Conservation (phyloP, 164 flowering plant species). For the Annona cherimola region DNA sequence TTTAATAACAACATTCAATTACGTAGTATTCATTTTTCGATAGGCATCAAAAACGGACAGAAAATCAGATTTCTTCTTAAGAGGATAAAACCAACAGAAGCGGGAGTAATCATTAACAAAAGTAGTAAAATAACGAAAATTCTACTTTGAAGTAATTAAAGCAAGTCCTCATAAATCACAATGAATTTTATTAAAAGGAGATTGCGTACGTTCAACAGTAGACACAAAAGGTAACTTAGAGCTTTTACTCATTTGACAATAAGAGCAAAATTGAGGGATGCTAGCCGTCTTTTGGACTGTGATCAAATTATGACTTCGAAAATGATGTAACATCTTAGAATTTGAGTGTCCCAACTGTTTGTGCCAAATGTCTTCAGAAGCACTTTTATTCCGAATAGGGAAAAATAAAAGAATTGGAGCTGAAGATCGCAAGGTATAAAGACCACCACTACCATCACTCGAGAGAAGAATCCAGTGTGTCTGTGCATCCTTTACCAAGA, state of each 20-base stretch:
- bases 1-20: background rate
- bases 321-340: background rate
- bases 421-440: too few species aligned
- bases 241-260: background rate
- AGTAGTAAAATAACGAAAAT: background rate
- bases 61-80: background rate
- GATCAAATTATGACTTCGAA: background rate
- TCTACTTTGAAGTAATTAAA: background rate
- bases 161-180: conserved; percentile 5
- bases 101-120: background rate
- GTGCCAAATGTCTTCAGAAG: conserved; percentile 5
- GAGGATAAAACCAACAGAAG: background rate
- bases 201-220: too few species aligned
- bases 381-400: too few species aligned
- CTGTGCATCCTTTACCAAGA: background rate
- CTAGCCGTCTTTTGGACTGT: background rate
- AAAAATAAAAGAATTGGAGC: too few species aligned
- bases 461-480: background rate
- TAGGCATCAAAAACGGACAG: background rate
- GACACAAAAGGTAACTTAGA: background rate
- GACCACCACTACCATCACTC: background rate
- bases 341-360: background rate
- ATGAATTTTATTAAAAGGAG: background rate
- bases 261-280: background rate
- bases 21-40: background rate